Conservation (phyloP, 2,329 filamentous ascomycete genomes). For the Sphaerulina vaccinii region DNA sequence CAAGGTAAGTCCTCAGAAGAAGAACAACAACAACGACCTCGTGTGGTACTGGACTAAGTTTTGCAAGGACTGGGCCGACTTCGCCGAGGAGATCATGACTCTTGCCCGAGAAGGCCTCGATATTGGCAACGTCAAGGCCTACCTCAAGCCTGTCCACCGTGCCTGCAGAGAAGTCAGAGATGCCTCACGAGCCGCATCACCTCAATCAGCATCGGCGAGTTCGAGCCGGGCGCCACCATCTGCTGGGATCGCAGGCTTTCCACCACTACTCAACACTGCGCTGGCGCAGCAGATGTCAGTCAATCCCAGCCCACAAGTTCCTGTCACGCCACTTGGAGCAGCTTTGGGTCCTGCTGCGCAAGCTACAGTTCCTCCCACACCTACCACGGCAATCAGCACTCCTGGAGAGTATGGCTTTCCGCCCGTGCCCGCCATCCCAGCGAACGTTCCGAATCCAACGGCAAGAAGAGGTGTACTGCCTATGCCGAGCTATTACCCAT, state of each 20-base stretch:
- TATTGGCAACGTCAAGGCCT: conserved; percentile 66
- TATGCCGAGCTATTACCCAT: conserved; percentile 15
- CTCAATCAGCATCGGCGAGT: too few relatives aligned
- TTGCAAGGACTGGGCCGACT: conserved; percentile 62
- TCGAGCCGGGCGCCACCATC: conserved; percentile 38
- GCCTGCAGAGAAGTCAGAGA: conserved; percentile 77
- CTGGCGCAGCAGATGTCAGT: conserved; percentile 20
- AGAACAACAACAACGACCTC: not conserved
- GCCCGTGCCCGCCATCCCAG: conserved; percentile 6
- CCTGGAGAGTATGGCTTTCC: conserved; percentile 26
- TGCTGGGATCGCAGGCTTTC: conserved; percentile 26
- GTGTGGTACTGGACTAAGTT: not conserved
- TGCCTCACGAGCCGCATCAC: conserved; percentile 65
- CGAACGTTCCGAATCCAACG: conserved; percentile 3
- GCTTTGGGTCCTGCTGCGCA: conserved; percentile 87
- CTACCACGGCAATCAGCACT: conserved; percentile 16
- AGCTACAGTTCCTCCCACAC: conserved; percentile 63
- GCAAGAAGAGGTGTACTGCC: conserved; percentile 12
- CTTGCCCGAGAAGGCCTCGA: conserved; percentile 35
- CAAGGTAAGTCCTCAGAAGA: conserved; percentile 40
- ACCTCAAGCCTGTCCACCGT: conserved; percentile 78
- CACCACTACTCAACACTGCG: conserved; percentile 27
- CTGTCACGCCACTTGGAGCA: conserved; percentile 85
- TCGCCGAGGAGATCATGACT: conserved; percentile 61
- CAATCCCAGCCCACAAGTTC: conserved; percentile 57